Percentiles rank a stretch among this genome's conserved stretches.
Conservation (phyloP, 2,329 filamentous ascomycete species). For the Colletotrichum sublineola region DNA sequence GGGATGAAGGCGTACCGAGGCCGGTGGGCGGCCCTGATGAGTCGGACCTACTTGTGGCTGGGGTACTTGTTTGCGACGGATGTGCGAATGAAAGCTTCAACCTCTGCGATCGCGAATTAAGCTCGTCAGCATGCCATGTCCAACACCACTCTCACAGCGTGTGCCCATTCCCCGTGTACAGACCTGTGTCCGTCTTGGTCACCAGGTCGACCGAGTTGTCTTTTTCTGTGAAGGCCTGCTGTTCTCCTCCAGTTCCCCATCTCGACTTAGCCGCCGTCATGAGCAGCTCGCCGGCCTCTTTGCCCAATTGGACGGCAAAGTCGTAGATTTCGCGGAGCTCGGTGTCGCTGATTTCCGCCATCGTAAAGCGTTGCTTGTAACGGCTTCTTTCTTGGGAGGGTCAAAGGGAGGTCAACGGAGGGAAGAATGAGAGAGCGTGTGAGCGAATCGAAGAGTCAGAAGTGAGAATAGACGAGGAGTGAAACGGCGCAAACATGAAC, state of each 20-base stretch:
- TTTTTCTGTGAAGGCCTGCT: constrained; percentile 70
- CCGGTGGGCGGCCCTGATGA: not conserved
- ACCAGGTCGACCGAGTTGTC: constrained; percentile 83
- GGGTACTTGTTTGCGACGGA: constrained; percentile 73
- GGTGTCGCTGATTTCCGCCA: constrained; percentile 50
- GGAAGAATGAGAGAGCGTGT: not conserved
- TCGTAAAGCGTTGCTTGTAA: constrained; percentile 8
- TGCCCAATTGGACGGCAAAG: constrained; percentile 79
- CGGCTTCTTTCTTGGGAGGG: constrained; percentile 22
- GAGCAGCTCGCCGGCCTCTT: constrained; percentile 77
- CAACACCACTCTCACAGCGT: not conserved
- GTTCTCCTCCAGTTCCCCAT: constrained; percentile 54
- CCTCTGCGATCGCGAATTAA: constrained; percentile 61
- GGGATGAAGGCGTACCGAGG: not conserved
- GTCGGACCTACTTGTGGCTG: constrained; percentile 69
- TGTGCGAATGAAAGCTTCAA: constrained; percentile 77
- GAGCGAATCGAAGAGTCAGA: not conserved
- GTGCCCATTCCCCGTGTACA: constrained; percentile 37
- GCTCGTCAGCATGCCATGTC: constrained; percentile 19
- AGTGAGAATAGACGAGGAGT: not conserved
- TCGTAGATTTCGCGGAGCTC: constrained; percentile 76
- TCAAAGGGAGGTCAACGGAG: not conserved
- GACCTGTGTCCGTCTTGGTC: constrained; percentile 81
- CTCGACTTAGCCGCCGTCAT: constrained; percentile 73
- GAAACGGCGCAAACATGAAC: constrained; percentile 10